Percentiles rank a stretch among this genome's conserved stretches.
Conservation (phyloP, 1,284 basidiomycete genomes). For the Vanrija humicola region DNA sequence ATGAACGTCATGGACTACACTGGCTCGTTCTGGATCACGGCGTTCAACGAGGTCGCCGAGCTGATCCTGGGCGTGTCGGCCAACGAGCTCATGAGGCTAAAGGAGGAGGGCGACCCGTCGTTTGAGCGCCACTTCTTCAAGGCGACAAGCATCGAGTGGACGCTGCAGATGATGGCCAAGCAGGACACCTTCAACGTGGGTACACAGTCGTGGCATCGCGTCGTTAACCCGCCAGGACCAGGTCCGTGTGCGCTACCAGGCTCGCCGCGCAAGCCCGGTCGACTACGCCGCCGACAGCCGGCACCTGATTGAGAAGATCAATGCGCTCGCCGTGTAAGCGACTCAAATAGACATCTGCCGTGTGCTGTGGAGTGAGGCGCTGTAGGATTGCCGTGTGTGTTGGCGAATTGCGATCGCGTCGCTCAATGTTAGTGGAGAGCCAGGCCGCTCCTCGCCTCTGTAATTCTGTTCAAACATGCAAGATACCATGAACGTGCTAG, state of each 20-base stretch:
- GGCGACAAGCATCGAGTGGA: constrained; percentile 67
- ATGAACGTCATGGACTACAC: constrained; percentile 87
- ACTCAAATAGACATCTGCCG: neutral
- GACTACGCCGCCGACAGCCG: constrained; percentile 70
- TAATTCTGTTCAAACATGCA: constrained; percentile 3
- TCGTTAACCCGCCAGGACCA: constrained; percentile 56
- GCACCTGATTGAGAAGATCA: constrained; percentile 56
- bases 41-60: constrained; percentile 89
- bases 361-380: neutral
- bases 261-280: constrained; percentile 62
- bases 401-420: neutral
- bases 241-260: constrained; percentile 74
- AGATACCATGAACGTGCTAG: constrained; percentile 1
- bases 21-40: constrained; percentile 85
- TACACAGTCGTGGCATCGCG: constrained; percentile 4
- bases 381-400: neutral
- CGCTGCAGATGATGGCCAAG: constrained; percentile 84
- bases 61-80: constrained; percentile 74
- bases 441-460: neutral
- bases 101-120: constrained; percentile 63
- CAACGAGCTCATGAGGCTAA: constrained; percentile 70
- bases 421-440: too few relatives aligned
- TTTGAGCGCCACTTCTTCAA: constrained; percentile 63
- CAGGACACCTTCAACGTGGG: constrained; percentile 79
- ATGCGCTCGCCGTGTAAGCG: constrained; percentile 28